Conservation (phyloP, 2,329 filamentous ascomycete genomes). For the Calycina marina region DNA sequence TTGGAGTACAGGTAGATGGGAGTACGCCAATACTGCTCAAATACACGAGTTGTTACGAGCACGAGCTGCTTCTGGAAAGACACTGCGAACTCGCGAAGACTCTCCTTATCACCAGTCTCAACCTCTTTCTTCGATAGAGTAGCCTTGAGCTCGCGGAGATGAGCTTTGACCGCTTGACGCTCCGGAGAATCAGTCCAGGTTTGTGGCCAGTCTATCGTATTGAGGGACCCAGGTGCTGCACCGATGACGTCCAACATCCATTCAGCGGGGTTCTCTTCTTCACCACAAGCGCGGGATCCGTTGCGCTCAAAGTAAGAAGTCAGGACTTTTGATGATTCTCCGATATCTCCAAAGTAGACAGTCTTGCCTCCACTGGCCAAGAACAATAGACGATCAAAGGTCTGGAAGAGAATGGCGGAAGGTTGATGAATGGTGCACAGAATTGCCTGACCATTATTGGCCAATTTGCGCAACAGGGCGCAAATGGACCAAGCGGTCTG, state of each 20-base stretch:
- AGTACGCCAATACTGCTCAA: conserved; percentile 51
- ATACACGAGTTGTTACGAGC: conserved; percentile 41
- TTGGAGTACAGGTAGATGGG: conserved; percentile 39
- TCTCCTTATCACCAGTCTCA: conserved; percentile 13
- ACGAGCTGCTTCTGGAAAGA: conserved; percentile 39
- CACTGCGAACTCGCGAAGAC: conserved; percentile 45
- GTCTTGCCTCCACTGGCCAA: conserved; percentile 61
- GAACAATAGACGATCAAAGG: conserved; percentile 72
- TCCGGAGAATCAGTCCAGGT: conserved; percentile 42
- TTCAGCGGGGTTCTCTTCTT: conserved; percentile 65
- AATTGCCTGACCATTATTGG: conserved; percentile 78
- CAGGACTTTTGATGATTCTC: conserved; percentile 51
- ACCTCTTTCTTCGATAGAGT: not conserved
- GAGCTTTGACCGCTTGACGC: conserved; percentile 24
- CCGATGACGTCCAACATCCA: conserved; percentile 58
- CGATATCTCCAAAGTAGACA: conserved; percentile 72
- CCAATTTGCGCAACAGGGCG: conserved; percentile 76
- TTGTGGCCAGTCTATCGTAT: conserved; percentile 46
- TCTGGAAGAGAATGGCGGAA: conserved; percentile 88
- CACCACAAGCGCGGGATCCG: conserved; percentile 48
- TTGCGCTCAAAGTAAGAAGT: conserved; percentile 65
- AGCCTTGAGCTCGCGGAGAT: conserved; percentile 29
- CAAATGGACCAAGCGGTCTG: conserved; percentile 91
- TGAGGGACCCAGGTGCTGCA: conserved; percentile 46
- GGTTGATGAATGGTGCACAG: conserved; percentile 97